Percentiles rank a stretch among this genome's conserved stretches.
phyloP scores from a whole-genome alignment of 805 yeast genomes.

The Candida orba region DNA sequence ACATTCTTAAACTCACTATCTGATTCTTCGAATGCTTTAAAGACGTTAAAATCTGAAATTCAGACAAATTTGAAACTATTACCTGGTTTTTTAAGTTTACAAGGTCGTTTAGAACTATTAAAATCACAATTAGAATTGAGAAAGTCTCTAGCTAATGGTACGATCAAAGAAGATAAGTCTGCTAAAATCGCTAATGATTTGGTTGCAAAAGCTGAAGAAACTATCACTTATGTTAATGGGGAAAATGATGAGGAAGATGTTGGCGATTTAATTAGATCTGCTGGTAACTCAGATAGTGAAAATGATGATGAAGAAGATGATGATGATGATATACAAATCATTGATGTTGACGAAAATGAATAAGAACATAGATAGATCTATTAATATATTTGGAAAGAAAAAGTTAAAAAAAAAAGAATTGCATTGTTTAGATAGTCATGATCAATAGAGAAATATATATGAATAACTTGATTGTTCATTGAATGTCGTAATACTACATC shows the following conservation, averaged over 20 bases:
- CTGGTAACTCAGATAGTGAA: constrained; percentile 18
- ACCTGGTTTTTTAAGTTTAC: constrained; percentile 67
- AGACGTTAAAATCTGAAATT: constrained; percentile 50
- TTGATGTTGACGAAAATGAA: too few species aligned
- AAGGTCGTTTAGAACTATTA: constrained; percentile 78
- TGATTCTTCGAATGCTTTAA: constrained; percentile 31
- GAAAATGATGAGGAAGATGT: constrained; percentile 38
- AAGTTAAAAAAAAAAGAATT: not conserved
- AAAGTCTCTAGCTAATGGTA: constrained; percentile 37
- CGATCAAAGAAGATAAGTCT: constrained; percentile 20
- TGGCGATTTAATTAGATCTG: constrained; percentile 21
- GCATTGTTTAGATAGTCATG: not conserved
- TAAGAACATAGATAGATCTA: too few species aligned
- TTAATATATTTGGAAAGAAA: too few species aligned
- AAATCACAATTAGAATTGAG: constrained; percentile 71
- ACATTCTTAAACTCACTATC: constrained; percentile 14
- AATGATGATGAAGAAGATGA: constrained; percentile 31
- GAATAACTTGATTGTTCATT: not conserved
- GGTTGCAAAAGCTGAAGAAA: constrained; percentile 25
- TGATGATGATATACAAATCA: not conserved
- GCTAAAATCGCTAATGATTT: not conserved
- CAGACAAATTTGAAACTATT: constrained; percentile 48
- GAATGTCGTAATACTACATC: too few species aligned
- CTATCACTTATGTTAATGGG: constrained; percentile 32
- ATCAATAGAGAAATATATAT: not conserved